Conservation (phyloP, 192 early-diverging fungal species). For the Jimgerdemannia lactiflua region DNA sequence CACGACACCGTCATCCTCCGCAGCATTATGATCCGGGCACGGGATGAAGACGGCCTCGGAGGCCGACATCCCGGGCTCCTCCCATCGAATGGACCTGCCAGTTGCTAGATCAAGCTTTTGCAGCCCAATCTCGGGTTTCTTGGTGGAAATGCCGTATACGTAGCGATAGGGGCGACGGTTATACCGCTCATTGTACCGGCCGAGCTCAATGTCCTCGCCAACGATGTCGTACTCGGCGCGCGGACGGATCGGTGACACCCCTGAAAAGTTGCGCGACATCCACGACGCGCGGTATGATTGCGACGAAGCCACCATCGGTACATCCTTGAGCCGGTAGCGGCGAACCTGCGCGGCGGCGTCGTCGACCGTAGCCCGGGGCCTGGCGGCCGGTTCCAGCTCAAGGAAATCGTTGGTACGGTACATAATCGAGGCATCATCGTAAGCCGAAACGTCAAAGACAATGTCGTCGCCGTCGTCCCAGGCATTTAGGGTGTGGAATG, state of each 20-base stretch:
- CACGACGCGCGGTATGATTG: too few species aligned
- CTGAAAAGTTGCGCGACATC: too few species aligned
- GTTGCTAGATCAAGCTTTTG: too few species aligned
- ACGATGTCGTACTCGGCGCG: constrained; percentile 20
- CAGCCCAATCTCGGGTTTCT: too few species aligned
- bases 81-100: too few species aligned
- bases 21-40: too few species aligned
- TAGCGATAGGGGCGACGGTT: constrained; percentile 26
- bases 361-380: too few species aligned
- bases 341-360: constrained; percentile 20
- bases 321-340: constrained; percentile 22
- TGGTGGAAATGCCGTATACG: constrained; percentile 19
- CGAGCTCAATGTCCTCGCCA: constrained; percentile 27
- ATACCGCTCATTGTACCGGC: constrained; percentile 25
- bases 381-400: too few species aligned
- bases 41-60: too few species aligned
- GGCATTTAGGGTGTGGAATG: constrained; percentile 51
- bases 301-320: constrained; percentile 2
- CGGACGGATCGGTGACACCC: too few species aligned
- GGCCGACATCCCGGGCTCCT: too few species aligned
- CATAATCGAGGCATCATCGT: constrained; percentile 25
- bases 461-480: constrained; percentile 47
- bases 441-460: constrained; percentile 33
- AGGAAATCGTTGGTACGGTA: not conserved
- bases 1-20: too few species aligned